These are phyloP conservation scores for Talaromyces sp. DNA, from an alignment of 2,329 filamentous ascomycete genomes.

Conservation along the genomic window DNA sequence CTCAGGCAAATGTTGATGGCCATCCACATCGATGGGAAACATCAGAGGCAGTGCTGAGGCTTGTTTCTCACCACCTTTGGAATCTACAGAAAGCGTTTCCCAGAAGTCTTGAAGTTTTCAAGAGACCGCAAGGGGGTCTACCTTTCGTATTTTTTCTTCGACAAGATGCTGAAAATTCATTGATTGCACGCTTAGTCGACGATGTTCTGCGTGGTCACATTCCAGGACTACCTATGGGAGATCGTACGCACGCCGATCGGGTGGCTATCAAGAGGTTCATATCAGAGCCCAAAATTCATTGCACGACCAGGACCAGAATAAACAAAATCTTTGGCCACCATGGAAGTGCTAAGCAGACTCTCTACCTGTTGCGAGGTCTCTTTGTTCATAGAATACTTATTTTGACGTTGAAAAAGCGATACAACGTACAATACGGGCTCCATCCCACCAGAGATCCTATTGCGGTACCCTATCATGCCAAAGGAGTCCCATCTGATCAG, in stretches of 20 bases:
- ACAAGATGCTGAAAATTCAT: background rate
- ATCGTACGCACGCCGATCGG: background rate
- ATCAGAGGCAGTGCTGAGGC: background rate
- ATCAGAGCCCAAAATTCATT: background rate
- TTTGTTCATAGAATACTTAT: slow-evolving; percentile 40
- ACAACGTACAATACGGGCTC: slow-evolving; percentile 62
- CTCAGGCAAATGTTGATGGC: background rate
- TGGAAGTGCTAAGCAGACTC: slow-evolving; percentile 19
- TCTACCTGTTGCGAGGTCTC: slow-evolving; percentile 59
- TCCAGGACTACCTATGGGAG: background rate
- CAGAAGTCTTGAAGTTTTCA: background rate
- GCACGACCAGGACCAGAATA: background rate
- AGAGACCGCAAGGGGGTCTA: background rate
- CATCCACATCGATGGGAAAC: background rate
- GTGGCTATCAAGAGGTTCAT: background rate
- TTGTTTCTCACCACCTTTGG: background rate
- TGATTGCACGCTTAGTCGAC: background rate
- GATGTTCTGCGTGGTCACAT: background rate
- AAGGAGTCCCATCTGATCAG: slow-evolving; percentile 57
- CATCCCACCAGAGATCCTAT: slow-evolving; percentile 42
- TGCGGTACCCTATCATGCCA: slow-evolving; percentile 62
- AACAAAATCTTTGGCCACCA: slow-evolving; percentile 27
- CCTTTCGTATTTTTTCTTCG: background rate
- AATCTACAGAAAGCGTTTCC: background rate
- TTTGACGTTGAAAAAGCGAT: slow-evolving; percentile 53